phyloP scores from a whole-genome alignment of 495 filamentous ascomycete genomes.

The Neurospora sp. region DNA sequence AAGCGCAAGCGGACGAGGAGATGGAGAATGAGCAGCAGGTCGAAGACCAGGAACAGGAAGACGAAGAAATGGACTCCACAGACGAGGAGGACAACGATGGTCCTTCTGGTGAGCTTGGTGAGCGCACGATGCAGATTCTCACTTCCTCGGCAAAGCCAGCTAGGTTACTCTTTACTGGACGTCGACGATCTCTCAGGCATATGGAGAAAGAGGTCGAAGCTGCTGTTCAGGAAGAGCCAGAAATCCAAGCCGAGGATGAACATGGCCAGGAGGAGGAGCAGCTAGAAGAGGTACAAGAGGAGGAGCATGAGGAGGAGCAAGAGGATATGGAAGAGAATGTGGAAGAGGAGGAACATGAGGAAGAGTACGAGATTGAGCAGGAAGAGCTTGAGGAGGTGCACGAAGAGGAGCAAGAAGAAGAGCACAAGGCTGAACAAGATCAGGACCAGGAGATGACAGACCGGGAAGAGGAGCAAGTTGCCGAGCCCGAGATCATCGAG shows the following conservation, averaged over 20 bases:
- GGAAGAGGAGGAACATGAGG: background rate
- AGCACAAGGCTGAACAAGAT: background rate
- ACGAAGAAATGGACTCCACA: background rate
- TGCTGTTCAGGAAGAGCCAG: background rate
- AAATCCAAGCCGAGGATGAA: background rate
- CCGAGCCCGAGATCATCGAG: background rate
- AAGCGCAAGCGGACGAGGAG: background rate
- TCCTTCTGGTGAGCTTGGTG: background rate
- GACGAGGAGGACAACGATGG: constrained; percentile 3
- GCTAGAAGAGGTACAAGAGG: background rate
- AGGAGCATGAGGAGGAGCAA: background rate
- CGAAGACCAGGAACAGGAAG: background rate
- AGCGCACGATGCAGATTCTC: background rate
- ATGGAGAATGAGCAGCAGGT: background rate
- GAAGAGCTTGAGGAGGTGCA: background rate
- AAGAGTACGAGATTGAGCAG: background rate
- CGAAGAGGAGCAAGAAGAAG: background rate
- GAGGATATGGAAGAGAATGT: background rate
- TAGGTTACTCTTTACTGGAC: background rate
- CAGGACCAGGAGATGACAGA: background rate
- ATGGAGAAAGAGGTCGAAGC: background rate
- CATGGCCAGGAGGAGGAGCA: background rate
- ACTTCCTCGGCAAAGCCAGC: background rate
- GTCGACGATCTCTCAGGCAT: background rate
- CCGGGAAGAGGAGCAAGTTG: background rate